phyloP scores from a whole-genome alignment of 257 asterid species.

The Solanum bukasovii region DNA sequence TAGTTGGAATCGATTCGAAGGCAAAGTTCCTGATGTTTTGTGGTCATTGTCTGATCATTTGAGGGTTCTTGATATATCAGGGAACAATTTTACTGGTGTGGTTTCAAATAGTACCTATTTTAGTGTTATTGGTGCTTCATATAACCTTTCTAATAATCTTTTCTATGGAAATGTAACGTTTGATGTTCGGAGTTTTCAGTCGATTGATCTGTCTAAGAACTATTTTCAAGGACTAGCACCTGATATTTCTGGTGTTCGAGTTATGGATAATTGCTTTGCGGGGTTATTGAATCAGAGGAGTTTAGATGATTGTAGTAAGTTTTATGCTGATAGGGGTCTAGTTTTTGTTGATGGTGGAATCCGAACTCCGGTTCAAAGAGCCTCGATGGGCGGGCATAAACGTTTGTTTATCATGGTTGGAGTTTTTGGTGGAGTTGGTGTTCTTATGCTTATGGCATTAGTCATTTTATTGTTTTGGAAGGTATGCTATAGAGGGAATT shows the following conservation, averaged over 20 bases:
- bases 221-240: constrained; percentile 44
- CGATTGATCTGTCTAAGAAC: constrained; percentile 46
- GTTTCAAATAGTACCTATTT: constrained; percentile 13
- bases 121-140: constrained; percentile 10
- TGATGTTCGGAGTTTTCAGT: constrained; percentile 1
- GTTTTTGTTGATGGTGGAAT: neutral
- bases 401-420: constrained; percentile 33
- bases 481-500: neutral
- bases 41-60: constrained; percentile 22
- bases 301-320: constrained; percentile 19
- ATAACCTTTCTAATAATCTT: constrained; percentile 52
- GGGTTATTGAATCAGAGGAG: constrained; percentile 23
- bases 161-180: constrained; percentile 43
- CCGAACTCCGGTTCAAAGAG: neutral
- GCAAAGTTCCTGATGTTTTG: constrained; percentile 23
- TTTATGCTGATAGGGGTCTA: constrained; percentile 27
- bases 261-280: constrained; percentile 36
- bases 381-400: neutral
- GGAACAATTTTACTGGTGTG: constrained; percentile 47
- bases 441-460: constrained; percentile 21
- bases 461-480: constrained; percentile 17
- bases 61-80: constrained; percentile 38
- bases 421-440: constrained; percentile 49
- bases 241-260: neutral
- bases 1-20: constrained; percentile 19